These are phyloP conservation scores for Trichopus zeylanicus DNA, from an alignment of 116 monocot genomes.

Conservation along the genomic window DNA sequence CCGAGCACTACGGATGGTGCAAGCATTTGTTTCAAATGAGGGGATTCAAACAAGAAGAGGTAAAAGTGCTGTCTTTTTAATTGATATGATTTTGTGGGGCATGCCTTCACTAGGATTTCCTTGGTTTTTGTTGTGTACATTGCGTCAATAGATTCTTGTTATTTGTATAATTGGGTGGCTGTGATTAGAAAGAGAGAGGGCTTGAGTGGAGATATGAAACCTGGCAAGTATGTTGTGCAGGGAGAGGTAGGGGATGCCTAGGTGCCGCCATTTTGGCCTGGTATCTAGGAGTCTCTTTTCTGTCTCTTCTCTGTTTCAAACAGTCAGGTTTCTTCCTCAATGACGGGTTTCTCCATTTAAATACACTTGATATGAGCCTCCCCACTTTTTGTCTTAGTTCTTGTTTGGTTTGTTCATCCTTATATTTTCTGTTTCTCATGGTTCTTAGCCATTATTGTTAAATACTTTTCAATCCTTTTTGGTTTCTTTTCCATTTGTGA, in stretches of 20 bases:
- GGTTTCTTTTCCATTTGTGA: no score
- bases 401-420: neutral
- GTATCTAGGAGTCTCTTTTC: conserved; percentile 7
- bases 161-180: conserved; percentile 1
- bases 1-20: no score
- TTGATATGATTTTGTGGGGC: no score
- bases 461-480: neutral
- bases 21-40: no score
- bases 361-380: conserved; percentile 41
- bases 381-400: neutral
- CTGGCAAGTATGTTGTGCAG: neutral
- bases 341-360: conserved; percentile 10
- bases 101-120: neutral
- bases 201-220: conserved; percentile 11
- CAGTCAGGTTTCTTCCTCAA: conserved; percentile 12
- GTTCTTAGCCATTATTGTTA: neutral
- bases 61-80: no score
- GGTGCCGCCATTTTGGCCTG: conserved; percentile 16
- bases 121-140: neutral
- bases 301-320: neutral
- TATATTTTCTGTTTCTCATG: neutral
- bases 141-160: neutral
- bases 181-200: conserved; percentile 28
- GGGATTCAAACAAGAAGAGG: no score
- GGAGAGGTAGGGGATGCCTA: neutral